Conservation (phyloP, 2,329 filamentous ascomycete species). For the Mycogone perniciosa region DNA sequence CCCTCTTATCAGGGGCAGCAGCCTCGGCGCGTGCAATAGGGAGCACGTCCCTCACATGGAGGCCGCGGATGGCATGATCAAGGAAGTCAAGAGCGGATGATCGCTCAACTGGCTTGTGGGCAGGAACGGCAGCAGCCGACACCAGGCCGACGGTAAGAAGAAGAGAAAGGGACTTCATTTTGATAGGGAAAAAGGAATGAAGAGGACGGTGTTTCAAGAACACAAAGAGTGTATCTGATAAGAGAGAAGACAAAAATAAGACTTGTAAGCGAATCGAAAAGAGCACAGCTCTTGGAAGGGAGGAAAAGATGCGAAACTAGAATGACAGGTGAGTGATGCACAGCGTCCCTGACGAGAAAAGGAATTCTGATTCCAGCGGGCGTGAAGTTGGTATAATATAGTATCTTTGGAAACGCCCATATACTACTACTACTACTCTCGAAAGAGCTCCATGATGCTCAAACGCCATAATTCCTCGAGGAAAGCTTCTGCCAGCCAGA, state of each 20-base stretch:
- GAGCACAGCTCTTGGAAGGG: slow-evolving; percentile 26
- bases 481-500: neutral
- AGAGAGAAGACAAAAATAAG: slow-evolving; percentile 11
- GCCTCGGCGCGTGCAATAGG: too few species aligned
- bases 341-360: slow-evolving; percentile 11
- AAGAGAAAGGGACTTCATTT: slow-evolving; percentile 24
- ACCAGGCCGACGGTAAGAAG: slow-evolving; percentile 25
- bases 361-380: neutral
- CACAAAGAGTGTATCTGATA: slow-evolving; percentile 10
- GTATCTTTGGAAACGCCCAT: neutral
- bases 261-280: slow-evolving; percentile 16
- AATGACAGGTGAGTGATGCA: slow-evolving; percentile 11
- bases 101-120: slow-evolving; percentile 2
- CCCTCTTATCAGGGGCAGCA: too few species aligned
- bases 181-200: slow-evolving; percentile 5
- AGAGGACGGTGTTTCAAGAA: slow-evolving; percentile 1
- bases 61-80: too few species aligned
- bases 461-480: too few species aligned
- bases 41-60: too few species aligned
- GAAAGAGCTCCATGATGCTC: too few species aligned
- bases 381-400: slow-evolving; percentile 2
- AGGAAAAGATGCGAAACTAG: slow-evolving; percentile 11
- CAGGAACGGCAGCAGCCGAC: slow-evolving; percentile 23
- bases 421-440: too few species aligned
- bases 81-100: too few species aligned